Evolutionary conservation across 1,139 yeast genomes (phyloP).

Genomic region (Blastobotrys ciferrii): DNA sequence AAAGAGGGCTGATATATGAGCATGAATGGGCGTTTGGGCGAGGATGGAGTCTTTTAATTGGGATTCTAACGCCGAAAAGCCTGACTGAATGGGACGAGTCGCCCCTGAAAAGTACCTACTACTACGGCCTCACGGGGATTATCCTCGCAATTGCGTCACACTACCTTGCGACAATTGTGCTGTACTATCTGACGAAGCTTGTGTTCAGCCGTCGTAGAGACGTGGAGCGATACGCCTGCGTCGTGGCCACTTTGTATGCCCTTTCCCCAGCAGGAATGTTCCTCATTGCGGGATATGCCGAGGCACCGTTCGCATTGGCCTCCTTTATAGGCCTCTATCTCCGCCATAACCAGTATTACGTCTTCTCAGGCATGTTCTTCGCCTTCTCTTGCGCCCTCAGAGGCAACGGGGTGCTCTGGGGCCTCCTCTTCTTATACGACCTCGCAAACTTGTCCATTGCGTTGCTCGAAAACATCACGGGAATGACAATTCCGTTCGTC

Average conservation of each 20-base stretch:
- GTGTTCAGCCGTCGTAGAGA: slow-evolving; percentile 17
- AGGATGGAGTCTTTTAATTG: slow-evolving; percentile 62
- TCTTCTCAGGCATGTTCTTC: slow-evolving; percentile 58
- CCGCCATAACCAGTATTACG: slow-evolving; percentile 41
- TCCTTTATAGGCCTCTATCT: slow-evolving; percentile 58
- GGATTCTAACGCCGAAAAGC: slow-evolving; percentile 16
- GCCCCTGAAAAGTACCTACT: slow-evolving; percentile 36
- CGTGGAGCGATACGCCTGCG: slow-evolving; percentile 31
- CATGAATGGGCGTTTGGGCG: slow-evolving; percentile 91
- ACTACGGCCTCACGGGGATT: slow-evolving; percentile 45
- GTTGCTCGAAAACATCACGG: too few relatives aligned
- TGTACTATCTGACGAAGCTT: slow-evolving; percentile 50
- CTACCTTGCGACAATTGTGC: slow-evolving; percentile 46
- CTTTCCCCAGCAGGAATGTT: slow-evolving; percentile 82
- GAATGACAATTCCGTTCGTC: too few relatives aligned
- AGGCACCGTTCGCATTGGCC: slow-evolving; percentile 66
- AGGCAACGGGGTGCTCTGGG: slow-evolving; percentile 74
- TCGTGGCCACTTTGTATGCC: slow-evolving; percentile 50
- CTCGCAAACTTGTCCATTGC: slow-evolving; percentile 17
- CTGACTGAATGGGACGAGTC: slow-evolving; percentile 10
- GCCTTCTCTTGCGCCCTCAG: slow-evolving; percentile 62
- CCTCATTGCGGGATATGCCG: slow-evolving; percentile 72
- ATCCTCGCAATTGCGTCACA: slow-evolving; percentile 54
- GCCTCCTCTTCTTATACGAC: slow-evolving; percentile 64
- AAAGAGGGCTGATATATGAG: slow-evolving; percentile 56